Evolutionary conservation across 1,284 basidiomycete genomes (phyloP).

Genomic region (Naganishia liquefaciens): DNA sequence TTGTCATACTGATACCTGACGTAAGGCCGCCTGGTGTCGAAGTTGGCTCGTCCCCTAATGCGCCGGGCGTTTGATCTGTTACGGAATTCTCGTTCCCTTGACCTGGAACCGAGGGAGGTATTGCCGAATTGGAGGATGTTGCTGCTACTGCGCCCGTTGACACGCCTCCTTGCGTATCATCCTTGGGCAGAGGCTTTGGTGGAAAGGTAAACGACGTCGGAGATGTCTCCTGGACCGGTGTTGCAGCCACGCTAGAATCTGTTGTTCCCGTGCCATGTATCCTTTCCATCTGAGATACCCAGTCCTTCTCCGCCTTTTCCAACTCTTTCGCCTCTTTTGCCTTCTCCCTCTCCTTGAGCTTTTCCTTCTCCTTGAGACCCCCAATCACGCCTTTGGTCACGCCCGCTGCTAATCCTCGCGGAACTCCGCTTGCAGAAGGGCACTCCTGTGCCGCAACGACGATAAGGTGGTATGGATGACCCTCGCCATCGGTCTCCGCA

Average conservation of each 20-base stretch:
- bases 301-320: slow-evolving; percentile 32
- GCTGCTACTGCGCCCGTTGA: slow-evolving; percentile 1
- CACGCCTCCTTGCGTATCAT: neutral
- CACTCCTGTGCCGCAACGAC: slow-evolving; percentile 58
- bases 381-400: slow-evolving; percentile 51
- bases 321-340: slow-evolving; percentile 28
- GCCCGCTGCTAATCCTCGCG: slow-evolving; percentile 51
- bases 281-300: slow-evolving; percentile 17
- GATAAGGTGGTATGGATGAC: slow-evolving; percentile 58
- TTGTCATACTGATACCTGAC: neutral
- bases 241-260: slow-evolving; percentile 9
- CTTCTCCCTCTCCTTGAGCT: slow-evolving; percentile 36
- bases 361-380: slow-evolving; percentile 40
- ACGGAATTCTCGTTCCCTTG: neutral
- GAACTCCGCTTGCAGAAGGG: slow-evolving; percentile 52
- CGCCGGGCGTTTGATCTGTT: neutral
- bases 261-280: slow-evolving; percentile 15
- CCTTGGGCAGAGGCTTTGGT: slow-evolving; percentile 8
- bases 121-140: neutral
- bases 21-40: neutral
- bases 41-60: neutral
- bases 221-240: slow-evolving; percentile 19
- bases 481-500: slow-evolving; percentile 40
- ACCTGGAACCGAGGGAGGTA: neutral
- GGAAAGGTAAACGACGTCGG: slow-evolving; percentile 16